These are phyloP conservation scores for Suhomyces canberraensis DNA, from an alignment of 805 yeast genomes.

Conservation along the genomic window DNA sequence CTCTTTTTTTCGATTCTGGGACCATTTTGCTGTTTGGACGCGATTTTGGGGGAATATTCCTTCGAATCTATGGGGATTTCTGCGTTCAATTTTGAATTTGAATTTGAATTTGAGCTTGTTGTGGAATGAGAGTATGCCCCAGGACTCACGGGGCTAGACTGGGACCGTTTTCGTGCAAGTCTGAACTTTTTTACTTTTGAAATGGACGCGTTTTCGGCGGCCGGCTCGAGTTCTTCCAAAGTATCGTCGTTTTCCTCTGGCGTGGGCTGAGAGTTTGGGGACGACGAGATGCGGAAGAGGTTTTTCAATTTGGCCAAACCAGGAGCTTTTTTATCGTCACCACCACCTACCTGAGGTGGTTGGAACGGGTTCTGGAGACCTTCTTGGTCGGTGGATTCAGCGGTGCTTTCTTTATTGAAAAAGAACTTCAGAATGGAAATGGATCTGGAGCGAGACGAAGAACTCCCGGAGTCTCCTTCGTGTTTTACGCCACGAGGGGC, in stretches of 20 bases:
- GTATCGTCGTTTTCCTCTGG: background rate
- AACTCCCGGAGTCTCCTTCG: conserved; percentile 8
- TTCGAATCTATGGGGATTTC: background rate
- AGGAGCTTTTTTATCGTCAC: conserved; percentile 16
- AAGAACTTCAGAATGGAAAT: conserved; percentile 26
- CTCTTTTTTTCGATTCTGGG: conserved; percentile 6
- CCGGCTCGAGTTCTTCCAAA: background rate
- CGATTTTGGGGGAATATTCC: background rate
- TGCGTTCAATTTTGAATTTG: background rate
- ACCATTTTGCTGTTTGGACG: background rate
- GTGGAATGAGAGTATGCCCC: background rate
- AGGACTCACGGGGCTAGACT: conserved; percentile 8
- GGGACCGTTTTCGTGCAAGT: conserved; percentile 10
- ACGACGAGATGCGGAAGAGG: conserved; percentile 21
- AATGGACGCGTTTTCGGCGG: background rate
- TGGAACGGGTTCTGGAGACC: background rate
- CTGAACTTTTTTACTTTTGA: conserved; percentile 2
- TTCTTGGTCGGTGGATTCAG: conserved; percentile 1
- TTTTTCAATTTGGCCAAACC: conserved; percentile 27
- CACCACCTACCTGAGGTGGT: conserved; percentile 4
- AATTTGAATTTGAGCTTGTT: conserved; percentile 1
- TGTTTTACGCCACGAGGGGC: conserved; percentile 12
- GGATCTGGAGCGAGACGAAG: conserved; percentile 17
- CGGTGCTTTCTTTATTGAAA: conserved; percentile 17
- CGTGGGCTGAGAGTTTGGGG: background rate